Evolutionary conservation across 2,329 filamentous ascomycete species (phyloP).

Genomic region (Pezicula radicicola): DNA sequence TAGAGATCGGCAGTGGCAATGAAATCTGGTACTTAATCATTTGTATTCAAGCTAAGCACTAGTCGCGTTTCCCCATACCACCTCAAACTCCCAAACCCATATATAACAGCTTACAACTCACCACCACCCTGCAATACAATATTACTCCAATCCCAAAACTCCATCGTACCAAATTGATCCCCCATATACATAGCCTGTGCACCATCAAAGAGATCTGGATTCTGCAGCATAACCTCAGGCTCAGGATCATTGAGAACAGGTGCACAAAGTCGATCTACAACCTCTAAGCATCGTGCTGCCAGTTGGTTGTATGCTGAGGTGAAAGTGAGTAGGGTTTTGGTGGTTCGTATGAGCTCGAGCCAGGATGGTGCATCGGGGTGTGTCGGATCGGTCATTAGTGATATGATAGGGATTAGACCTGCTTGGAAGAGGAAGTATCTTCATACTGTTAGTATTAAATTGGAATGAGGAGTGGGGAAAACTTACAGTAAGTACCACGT

Average conservation of each 20-base stretch:
- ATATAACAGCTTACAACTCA: no score
- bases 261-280: conserved; percentile 34
- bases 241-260: conserved; percentile 22
- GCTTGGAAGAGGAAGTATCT: conserved; percentile 42
- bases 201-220: neutral
- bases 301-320: conserved; percentile 35
- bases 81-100: no score
- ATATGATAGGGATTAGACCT: conserved; percentile 38
- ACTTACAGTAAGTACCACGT: conserved; percentile 39
- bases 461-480: neutral
- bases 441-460: conserved; percentile 1
- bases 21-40: no score
- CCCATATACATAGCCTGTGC: conserved; percentile 3
- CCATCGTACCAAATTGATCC: conserved; percentile 5
- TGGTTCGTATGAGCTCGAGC: conserved; percentile 30
- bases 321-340: conserved; percentile 34
- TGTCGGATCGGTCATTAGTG: conserved; percentile 38
- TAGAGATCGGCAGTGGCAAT: no score
- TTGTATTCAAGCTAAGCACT: no score
- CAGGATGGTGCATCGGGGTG: conserved; percentile 21
- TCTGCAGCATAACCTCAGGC: conserved; percentile 3
- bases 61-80: no score
- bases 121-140: neutral
- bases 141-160: conserved; percentile 5
- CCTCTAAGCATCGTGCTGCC: conserved; percentile 34